Evolutionary conservation across 345 rosid genomes (phyloP).

Genomic region (Gossypium herbaceum): DNA sequence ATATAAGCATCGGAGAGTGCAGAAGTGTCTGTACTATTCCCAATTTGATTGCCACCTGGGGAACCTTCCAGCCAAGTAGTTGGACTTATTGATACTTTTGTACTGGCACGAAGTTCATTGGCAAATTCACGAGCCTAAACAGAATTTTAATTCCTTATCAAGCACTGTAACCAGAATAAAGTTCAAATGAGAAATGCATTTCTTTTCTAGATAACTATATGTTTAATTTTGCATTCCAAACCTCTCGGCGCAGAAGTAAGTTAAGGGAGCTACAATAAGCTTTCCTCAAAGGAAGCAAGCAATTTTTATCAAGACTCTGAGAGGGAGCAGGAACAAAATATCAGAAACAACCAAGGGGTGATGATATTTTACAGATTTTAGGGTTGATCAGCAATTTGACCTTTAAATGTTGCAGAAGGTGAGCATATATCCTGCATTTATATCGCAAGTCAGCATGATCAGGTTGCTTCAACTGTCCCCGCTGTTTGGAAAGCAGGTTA

Average conservation of each 20-base stretch:
- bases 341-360: conserved; percentile 15
- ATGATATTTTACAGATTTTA: conserved; percentile 5
- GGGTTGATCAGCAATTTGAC: conserved; percentile 31
- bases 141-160: conserved; percentile 8
- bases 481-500: conserved; percentile 44
- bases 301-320: conserved; percentile 88
- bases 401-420: conserved; percentile 93
- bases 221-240: conserved; percentile 28
- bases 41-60: conserved; percentile 68
- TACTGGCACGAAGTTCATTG: conserved; percentile 98
- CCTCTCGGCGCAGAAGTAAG: conserved; percentile 98
- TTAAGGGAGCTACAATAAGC: conserved; percentile 95
- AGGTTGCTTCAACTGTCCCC: conserved; percentile 96
- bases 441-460: conserved; percentile 99
- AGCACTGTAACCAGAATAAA: background rate
- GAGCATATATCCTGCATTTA: conserved; percentile 98
- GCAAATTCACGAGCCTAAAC: conserved; percentile 96
- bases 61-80: conserved; percentile 96
- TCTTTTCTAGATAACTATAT: background rate
- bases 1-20: conserved; percentile 94
- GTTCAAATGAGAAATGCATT: conserved; percentile 6
- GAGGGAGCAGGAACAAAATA: conserved; percentile 15
- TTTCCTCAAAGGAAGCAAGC: conserved; percentile 84
- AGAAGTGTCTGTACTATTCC: conserved; percentile 67
- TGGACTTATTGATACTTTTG: conserved; percentile 91